Evolutionary conservation across 768 basidiomycete species (phyloP).

Genomic region (Stropharia rugosoannulata): DNA sequence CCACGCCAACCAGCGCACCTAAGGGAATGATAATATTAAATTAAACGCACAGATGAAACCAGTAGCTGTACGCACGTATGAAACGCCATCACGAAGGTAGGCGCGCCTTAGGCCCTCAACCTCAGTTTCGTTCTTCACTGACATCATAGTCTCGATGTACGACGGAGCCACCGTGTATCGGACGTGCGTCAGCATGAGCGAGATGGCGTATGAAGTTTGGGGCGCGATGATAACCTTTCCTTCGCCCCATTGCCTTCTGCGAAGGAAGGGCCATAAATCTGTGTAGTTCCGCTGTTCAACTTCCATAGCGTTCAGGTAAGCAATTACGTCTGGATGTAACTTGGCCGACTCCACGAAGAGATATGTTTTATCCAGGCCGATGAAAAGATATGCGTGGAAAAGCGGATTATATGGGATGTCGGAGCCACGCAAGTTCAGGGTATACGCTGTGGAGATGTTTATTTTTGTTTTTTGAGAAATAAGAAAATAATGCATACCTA

Average conservation of each 20-base stretch:
- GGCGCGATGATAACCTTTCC: slow-evolving; percentile 77
- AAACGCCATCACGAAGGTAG: slow-evolving; percentile 87
- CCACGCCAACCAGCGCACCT: slow-evolving; percentile 88
- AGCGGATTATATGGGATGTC: slow-evolving; percentile 93
- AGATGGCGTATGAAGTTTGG: slow-evolving; percentile 80
- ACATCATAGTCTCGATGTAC: slow-evolving; percentile 73
- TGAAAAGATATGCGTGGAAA: slow-evolving; percentile 84
- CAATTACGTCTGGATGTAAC: slow-evolving; percentile 52
- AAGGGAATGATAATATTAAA: slow-evolving; percentile 7
- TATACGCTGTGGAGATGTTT: slow-evolving; percentile 57
- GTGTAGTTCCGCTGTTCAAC: slow-evolving; percentile 69
- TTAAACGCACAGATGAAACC: slow-evolving; percentile 8
- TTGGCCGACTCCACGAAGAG: slow-evolving; percentile 78
- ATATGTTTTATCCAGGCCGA: slow-evolving; percentile 59
- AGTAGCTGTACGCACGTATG: slow-evolving; percentile 56
- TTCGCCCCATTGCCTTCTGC: slow-evolving; percentile 72
- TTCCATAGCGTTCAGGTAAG: slow-evolving; percentile 55
- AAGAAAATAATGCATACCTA: slow-evolving; percentile 45
- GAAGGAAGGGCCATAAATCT: slow-evolving; percentile 77
- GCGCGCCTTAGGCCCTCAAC: slow-evolving; percentile 80
- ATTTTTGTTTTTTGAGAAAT: not conserved
- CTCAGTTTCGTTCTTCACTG: slow-evolving; percentile 87
- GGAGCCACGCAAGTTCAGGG: slow-evolving; percentile 84
- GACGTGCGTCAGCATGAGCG: slow-evolving; percentile 80
- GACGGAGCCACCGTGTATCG: slow-evolving; percentile 76